Base-by-base conservation (phyloP, 208 protist species). In the Wallacemonas sp. region DNA sequence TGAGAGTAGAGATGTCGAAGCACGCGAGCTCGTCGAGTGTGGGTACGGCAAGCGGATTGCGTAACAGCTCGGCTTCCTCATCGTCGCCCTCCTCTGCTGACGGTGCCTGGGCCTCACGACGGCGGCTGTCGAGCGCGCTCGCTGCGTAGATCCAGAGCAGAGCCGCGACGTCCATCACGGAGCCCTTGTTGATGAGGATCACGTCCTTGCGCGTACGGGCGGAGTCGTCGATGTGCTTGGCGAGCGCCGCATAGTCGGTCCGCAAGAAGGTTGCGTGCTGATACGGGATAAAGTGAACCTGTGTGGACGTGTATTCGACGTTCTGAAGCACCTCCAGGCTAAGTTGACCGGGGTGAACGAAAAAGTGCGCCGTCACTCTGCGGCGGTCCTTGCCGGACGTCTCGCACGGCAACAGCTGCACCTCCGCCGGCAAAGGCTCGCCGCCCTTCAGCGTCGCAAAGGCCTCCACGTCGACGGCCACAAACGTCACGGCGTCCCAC, bases 101-200 rank as follows among this genome's bases (percentile, higher is more conserved):
- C 14, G 9, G 14, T 38, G 23, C 9, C 61, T 75, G n/a, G n/a
- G n/a, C n/a, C n/a, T n/a, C n/a, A n/a, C n/a, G n/a, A n/a, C n/a
- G n/a, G n/a, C n/a, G n/a, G n/a, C n/a, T n/a, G n/a, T 73, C 19
- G 34, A 69, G 30, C 6, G 24, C 26, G 0, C 74, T 77, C 0
- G 74, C 83, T 0, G 56, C 79, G 63, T 83, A 85, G 14, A 87
- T 60, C 81, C 84, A 90, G 24, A 72, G 80, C 14, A 91, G 27
- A 12, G 78, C 80, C 30, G 85, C 72, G 55, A 80, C 21, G 60
- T 87, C 76, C 65, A 83, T 81, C 12, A 77, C 12, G 43, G 73
- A 64, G 2, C 80, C 82, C 30, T 92, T 83, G 62, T 76, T 87
- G 57, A 92, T 76, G 54, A 92, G 57, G n/a, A 89, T 70, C n/a